Conservation (phyloP, 2,329 filamentous ascomycete genomes). For the Arthroderma sp. region DNA sequence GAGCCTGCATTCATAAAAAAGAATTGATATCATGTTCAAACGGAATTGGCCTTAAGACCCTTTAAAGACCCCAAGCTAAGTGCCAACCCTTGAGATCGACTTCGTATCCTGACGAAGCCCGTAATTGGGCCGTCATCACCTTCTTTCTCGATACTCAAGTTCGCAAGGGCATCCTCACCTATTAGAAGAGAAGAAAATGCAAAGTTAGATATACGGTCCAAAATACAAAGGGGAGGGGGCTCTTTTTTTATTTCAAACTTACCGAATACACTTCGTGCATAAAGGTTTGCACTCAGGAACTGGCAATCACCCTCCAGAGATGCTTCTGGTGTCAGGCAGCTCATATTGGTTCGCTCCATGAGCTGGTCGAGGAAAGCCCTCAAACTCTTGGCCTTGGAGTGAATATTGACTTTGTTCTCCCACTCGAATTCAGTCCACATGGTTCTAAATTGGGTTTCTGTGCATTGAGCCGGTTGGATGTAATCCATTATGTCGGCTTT, state of each 20-base stretch:
- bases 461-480: slow-evolving; percentile 92
- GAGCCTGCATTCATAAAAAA: slow-evolving; percentile 11
- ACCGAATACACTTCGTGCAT: slow-evolving; percentile 96
- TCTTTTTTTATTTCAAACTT: slow-evolving; percentile 34
- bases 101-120: slow-evolving; percentile 94
- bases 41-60: slow-evolving; percentile 62
- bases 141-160: slow-evolving; percentile 95
- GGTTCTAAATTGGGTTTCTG: slow-evolving; percentile 96
- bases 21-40: slow-evolving; percentile 23
- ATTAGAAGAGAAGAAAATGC: slow-evolving; percentile 5
- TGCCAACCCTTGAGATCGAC: slow-evolving; percentile 87
- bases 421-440: slow-evolving; percentile 99
- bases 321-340: slow-evolving; percentile 87
- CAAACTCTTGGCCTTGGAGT: slow-evolving; percentile 85
- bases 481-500: slow-evolving; percentile 99
- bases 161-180: slow-evolving; percentile 97
- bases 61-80: slow-evolving; percentile 89
- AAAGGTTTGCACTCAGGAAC: slow-evolving; percentile 92
- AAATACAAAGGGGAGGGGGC: not conserved
- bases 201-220: slow-evolving; percentile 12
- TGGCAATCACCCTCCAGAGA: slow-evolving; percentile 95
- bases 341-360: slow-evolving; percentile 99
- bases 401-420: slow-evolving; percentile 99
- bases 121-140: slow-evolving; percentile 90
- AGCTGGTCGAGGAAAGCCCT: slow-evolving; percentile 85